Evolutionary conservation across 768 basidiomycete genomes (phyloP), one percentile per base, ranked within the genome.

Genomic region (Tylopilus sp.): DNA sequence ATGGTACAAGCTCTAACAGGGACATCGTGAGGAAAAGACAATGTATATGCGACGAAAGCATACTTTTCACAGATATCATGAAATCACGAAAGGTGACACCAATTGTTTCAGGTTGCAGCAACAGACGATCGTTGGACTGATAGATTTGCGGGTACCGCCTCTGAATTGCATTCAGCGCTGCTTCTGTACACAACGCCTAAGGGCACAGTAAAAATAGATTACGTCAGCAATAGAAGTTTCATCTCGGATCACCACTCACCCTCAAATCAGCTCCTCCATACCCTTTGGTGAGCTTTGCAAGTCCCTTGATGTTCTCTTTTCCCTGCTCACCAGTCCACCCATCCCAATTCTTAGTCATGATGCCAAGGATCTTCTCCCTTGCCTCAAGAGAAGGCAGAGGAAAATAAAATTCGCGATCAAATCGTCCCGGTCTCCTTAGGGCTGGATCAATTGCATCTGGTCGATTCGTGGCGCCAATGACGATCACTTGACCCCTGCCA

Each of bases 391-490:
- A 82, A 1, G 97, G 97, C 39, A 99, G 68, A 4, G 91, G 90
- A 69, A 99, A 98, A 71, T 97, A 98, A 69, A 99, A 98, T 70
- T 98, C 95, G 45, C 97, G 76, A 71, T 99, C 97, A 61, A 99
- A 98, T 53, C 97, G 77, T 17, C 97, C 97, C 1, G 95, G 97
- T 22, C 97, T 77, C 26, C 97, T 78, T 44, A 99, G 71, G 1
- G 97, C 97, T 18, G 97, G 93, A 69, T 99, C 97, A 50, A 99
- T 86, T n/a, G 94, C 90, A 68, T 99, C 97, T 0, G 95, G 95
- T 53, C 97, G 71, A 67, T 99, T 99, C 3, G 97, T 99, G 2
- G 97, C 97, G 25, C 97, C 97, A 59, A 98, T 98, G 26, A 99
- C 92, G 23, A 98, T 81, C 17, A 99, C 95, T 69, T 98, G 94